phyloP scores from a whole-genome alignment of 805 yeast genomes.

The Wickerhamomyces alni region DNA sequence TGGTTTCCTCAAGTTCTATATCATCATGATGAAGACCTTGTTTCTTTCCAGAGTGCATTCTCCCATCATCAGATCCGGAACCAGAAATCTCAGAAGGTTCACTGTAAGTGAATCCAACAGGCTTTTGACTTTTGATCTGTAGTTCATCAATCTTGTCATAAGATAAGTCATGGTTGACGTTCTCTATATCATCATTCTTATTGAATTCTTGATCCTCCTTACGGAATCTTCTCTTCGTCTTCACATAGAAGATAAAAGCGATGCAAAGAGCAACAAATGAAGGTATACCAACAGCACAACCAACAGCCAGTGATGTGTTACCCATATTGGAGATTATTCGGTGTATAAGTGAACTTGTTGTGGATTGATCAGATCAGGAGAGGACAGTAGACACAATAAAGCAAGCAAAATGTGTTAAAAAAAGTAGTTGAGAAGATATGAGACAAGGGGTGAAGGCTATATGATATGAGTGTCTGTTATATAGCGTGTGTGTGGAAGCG shows the following conservation, averaged over 20 bases:
- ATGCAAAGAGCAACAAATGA: constrained; percentile 32
- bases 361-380: too few species aligned
- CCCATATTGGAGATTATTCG: too few species aligned
- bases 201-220: constrained; percentile 29
- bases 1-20: constrained; percentile 1
- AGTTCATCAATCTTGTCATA: constrained; percentile 25
- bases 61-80: constrained; percentile 4
- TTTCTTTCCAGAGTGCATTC: constrained; percentile 1
- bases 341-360: too few species aligned
- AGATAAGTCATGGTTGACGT: constrained; percentile 30
- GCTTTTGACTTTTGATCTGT: constrained; percentile 6
- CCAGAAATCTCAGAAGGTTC: constrained; percentile 6
- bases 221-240: constrained; percentile 31
- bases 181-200: constrained; percentile 28
- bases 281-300: constrained; percentile 50
- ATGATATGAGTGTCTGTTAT: too few species aligned
- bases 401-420: too few species aligned
- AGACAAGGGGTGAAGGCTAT: too few species aligned
- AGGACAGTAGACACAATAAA: too few species aligned
- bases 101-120: neutral
- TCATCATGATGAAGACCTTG: constrained; percentile 1
- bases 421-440: too few species aligned
- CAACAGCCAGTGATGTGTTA: constrained; percentile 35
- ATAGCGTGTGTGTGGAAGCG: too few species aligned
- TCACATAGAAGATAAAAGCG: constrained; percentile 30